Base-by-base conservation (phyloP, 768 basidiomycete genomes). In the Gautieria morchelliformis region DNA sequence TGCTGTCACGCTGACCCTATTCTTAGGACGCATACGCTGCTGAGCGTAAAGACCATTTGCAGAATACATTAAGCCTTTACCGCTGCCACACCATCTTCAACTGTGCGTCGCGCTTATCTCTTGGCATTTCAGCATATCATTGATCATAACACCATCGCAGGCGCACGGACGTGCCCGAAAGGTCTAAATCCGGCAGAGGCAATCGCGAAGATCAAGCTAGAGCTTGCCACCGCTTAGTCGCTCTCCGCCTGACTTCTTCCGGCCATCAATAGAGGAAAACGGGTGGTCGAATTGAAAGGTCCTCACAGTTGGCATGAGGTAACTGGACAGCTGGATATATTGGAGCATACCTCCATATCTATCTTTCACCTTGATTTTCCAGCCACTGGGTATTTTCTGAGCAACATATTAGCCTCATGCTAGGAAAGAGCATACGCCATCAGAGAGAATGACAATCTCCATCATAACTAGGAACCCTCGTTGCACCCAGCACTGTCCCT, bases 31-130 rank as follows among this genome's bases (percentile, higher is more conserved):
- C 83, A 20, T 79, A 89, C 67, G 80, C 78, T 11, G 80, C 82
- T 2, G 78, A 92, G 67, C 82, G 95, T 59, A 93, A 87, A 78
- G 93, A 93, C 68, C 84, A 84, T 66, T 78, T 99, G 63, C 90
- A 97, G 74, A 99, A 99, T 72, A 87, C 92, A 66, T 79, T 98
- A 79, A 93, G 91, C 68, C 72, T 99, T 69, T 99, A 96, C 76
- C 83, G 95, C 58, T 98, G 95, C 77, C 95, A 97, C 73, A 97
- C 95, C 50, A 97, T 96, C 75, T 96, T 97, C 78, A 96, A 96
- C 74, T 92, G 92, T 88, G 58, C 30, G 79, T 70, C n/a, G 47
- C 35, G 60, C 22, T n/a, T n/a, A n/a, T n/a, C n/a, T 53, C 39
- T 59, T 32, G 33, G 15, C 22, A n/a, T 40, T 17, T 46, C n/a